These are phyloP conservation scores for Dentiscutata heterogama DNA, from an alignment of 371 early-diverging fungal genomes.

Conservation along the genomic window DNA sequence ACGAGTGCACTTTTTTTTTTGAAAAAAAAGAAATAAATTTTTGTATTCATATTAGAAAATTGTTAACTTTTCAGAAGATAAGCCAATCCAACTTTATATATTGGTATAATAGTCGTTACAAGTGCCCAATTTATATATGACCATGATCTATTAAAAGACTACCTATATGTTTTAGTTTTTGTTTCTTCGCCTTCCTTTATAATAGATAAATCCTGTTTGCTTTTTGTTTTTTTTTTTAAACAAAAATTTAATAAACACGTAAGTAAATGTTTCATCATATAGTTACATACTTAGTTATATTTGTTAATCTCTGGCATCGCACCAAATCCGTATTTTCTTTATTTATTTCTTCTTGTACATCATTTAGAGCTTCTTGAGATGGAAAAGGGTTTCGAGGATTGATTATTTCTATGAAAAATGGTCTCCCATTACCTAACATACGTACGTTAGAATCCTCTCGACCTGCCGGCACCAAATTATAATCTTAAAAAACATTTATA, in stretches of 20 bases:
- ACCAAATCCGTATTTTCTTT: constrained; percentile 56
- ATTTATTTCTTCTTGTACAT: constrained; percentile 68
- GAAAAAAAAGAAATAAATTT: not conserved
- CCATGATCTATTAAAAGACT: not conserved
- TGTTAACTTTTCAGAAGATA: no score
- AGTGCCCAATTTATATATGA: no score
- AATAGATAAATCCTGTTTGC: constrained; percentile 63
- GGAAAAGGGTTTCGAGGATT: constrained; percentile 72
- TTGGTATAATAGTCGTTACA: no score
- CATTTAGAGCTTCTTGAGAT: constrained; percentile 57
- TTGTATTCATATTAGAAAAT: not conserved
- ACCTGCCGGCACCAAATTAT: constrained; percentile 91
- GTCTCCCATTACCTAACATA: constrained; percentile 95
- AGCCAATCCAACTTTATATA: no score
- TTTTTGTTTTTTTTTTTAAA: not conserved
- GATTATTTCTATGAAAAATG: constrained; percentile 91
- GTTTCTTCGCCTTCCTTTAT: constrained; percentile 90
- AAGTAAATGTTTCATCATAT: constrained; percentile 47
- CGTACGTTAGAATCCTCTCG: constrained; percentile 98
- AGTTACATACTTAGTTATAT: constrained; percentile 50
- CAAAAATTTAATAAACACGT: constrained; percentile 3
- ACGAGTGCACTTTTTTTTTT: constrained; percentile 67
- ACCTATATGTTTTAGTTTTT: constrained; percentile 86
- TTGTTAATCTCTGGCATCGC: constrained; percentile 63
- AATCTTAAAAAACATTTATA: constrained; percentile 53